These are phyloP conservation scores for Entonaema liquescens DNA, from an alignment of 495 filamentous ascomycete species.

Conservation along the genomic window DNA sequence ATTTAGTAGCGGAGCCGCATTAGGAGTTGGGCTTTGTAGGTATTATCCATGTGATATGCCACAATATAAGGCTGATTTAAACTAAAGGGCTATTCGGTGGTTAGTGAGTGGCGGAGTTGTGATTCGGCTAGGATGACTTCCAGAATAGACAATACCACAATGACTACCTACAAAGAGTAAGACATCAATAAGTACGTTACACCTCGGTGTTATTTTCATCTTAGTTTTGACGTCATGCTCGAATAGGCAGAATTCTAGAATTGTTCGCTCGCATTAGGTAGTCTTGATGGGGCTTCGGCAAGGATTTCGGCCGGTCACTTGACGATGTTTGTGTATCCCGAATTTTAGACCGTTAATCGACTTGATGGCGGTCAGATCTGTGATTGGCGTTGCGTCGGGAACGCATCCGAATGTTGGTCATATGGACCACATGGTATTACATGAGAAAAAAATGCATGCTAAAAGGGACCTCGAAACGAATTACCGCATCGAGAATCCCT, in stretches of 20 bases:
- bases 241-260: constrained; percentile 33
- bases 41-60: not conserved
- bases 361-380: not conserved
- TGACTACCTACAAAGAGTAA: no score
- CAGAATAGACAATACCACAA: no score
- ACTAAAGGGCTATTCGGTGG: not conserved
- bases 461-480: constrained; percentile 3
- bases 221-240: constrained; percentile 15
- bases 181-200: no score
- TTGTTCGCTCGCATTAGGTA: constrained; percentile 5
- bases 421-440: no score
- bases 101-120: not conserved
- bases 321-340: not conserved
- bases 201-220: not conserved
- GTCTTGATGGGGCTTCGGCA: not conserved
- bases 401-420: no score
- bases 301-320: not conserved
- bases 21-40: not conserved
- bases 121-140: no score
- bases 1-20: not conserved
- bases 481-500: constrained; percentile 20
- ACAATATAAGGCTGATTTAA: not conserved
- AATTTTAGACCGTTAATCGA: not conserved
- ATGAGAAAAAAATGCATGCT: not conserved
- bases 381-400: no score